A percentile compares a stretch with the other conserved stretches of the same genome.
These are phyloP conservation scores for Diplotaxis tenuifolia DNA, from an alignment of 345 rosid species.

Conservation along the genomic window DNA sequence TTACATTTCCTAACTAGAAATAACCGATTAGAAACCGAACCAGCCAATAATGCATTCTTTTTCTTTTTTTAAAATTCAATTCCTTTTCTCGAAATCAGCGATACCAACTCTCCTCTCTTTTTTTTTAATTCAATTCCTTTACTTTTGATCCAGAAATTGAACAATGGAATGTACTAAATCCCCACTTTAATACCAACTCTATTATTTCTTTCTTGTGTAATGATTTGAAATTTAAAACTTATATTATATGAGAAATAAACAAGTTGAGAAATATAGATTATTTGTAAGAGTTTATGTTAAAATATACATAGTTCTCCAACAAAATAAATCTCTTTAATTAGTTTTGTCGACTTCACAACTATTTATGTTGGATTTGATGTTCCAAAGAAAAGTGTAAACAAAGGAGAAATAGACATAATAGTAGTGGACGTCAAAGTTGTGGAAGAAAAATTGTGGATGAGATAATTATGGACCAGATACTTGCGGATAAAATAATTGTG, in stretches of 20 bases:
- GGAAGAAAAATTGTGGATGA: neutral
- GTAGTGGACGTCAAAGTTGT: neutral
- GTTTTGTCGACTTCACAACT: neutral
- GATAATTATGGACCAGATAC: neutral
- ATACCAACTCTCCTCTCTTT: neutral
- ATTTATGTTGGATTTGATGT: neutral
- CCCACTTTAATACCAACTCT: too few relatives aligned
- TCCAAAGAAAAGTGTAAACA: neutral
- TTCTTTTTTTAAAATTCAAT: neutral
- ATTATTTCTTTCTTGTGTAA: too few relatives aligned
- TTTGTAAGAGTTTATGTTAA: neutral
- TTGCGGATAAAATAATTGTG: neutral
- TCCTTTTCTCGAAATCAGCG: neutral
- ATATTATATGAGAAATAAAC: too few relatives aligned
- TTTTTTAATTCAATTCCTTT: neutral
- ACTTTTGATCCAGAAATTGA: neutral
- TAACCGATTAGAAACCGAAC: neutral
- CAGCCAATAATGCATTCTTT: neutral
- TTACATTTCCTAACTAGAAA: neutral
- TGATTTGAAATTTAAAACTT: too few relatives aligned
- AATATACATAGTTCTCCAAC: neutral
- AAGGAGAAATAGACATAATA: neutral
- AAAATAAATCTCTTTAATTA: neutral
- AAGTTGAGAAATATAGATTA: too few relatives aligned
- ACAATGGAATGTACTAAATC: neutral